These are phyloP conservation scores for Mediolabrus comicus DNA, from an alignment of 108 stramenopile genomes.

Conservation along the genomic window DNA sequence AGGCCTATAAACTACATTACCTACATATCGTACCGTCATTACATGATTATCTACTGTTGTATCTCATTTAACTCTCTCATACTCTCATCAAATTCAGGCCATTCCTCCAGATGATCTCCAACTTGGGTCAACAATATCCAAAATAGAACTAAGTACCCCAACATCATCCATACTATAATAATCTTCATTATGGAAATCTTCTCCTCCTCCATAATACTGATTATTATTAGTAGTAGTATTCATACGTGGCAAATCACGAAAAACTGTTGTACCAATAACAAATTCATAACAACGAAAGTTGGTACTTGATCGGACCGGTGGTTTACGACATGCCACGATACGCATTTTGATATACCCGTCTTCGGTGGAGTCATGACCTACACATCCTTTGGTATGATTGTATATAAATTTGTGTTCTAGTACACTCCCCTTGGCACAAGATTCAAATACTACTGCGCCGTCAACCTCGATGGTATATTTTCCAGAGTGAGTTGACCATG, in stretches of 20 bases:
- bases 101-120: slow-evolving; percentile 18
- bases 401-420: slow-evolving; percentile 36
- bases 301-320: slow-evolving; percentile 25
- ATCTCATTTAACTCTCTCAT: no score
- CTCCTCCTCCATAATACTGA: neutral
- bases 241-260: slow-evolving; percentile 24
- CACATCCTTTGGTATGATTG: slow-evolving; percentile 19
- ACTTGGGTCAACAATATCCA: slow-evolving; percentile 36
- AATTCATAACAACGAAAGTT: slow-evolving; percentile 46
- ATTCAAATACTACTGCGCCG: slow-evolving; percentile 19
- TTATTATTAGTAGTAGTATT: neutral
- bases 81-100: no score
- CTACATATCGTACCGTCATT: no score
- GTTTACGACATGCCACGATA: slow-evolving; percentile 37
- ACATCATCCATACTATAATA: slow-evolving; percentile 1
- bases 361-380: slow-evolving; percentile 2
- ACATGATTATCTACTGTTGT: no score
- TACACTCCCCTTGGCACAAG: slow-evolving; percentile 24
- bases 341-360: slow-evolving; percentile 11
- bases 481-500: slow-evolving; percentile 41
- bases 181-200: slow-evolving; percentile 28
- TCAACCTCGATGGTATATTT: slow-evolving; percentile 26
- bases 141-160: slow-evolving; percentile 25
- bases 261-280: slow-evolving; percentile 21
- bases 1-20: no score